These are phyloP conservation scores for Gaertneriomyces semiglobifer DNA, from an alignment of 192 early-diverging fungal genomes.

Conservation along the genomic window DNA sequence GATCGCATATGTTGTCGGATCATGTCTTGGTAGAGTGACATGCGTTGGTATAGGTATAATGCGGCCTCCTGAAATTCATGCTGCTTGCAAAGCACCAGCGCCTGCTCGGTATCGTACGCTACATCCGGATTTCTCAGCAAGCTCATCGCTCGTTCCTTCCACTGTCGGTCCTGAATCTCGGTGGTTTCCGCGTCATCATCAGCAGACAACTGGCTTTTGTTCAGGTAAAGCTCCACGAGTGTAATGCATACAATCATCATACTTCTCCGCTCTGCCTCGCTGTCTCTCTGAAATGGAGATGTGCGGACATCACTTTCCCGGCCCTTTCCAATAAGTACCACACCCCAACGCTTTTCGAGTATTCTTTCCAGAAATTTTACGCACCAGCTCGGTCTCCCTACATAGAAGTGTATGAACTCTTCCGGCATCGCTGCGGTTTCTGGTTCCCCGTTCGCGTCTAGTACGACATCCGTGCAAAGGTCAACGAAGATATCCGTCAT, in stretches of 20 bases:
- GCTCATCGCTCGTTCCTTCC: conserved; percentile 59
- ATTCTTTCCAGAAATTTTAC: conserved; percentile 83
- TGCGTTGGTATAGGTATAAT: conserved; percentile 83
- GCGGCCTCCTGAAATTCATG: conserved; percentile 81
- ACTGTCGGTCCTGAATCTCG: neutral
- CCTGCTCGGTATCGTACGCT: conserved; percentile 85
- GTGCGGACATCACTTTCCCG: conserved; percentile 10
- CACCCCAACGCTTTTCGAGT: conserved; percentile 69
- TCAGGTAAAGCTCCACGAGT: conserved; percentile 84
- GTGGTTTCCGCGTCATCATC: too few relatives aligned
- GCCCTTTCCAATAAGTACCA: conserved; percentile 19
- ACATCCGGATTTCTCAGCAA: conserved; percentile 55
- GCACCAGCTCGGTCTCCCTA: conserved; percentile 74
- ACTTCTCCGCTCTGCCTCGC: conserved; percentile 42
- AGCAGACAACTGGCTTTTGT: conserved; percentile 29
- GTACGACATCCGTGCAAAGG: conserved; percentile 32
- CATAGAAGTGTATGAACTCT: conserved; percentile 85
- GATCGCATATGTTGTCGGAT: conserved; percentile 44
- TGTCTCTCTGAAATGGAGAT: neutral
- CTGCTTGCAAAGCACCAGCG: conserved; percentile 84
- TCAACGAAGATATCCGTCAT: conserved; percentile 50
- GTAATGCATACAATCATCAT: conserved; percentile 84
- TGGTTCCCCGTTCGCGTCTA: neutral
- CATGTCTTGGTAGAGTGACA: conserved; percentile 63
- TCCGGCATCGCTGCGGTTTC: conserved; percentile 29